Conservation (phyloP, 805 yeast genomes). For the Saccharomycodes ludwigii region DNA sequence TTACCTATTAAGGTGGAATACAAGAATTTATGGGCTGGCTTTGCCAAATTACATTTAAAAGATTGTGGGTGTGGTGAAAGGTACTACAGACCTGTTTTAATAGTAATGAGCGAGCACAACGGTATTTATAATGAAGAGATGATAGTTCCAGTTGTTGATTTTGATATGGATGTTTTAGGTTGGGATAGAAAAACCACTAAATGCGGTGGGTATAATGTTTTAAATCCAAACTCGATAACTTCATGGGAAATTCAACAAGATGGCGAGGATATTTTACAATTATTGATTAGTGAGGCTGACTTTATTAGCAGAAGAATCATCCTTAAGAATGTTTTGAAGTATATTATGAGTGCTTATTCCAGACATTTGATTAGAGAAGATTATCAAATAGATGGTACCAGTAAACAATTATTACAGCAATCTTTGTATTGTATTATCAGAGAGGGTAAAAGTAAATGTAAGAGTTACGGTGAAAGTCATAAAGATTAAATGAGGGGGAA, state of each 20-base stretch:
- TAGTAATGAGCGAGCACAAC: background rate
- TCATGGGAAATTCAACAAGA: constrained; percentile 1
- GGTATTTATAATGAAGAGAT: constrained; percentile 1
- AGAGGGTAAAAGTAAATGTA: too few species aligned
- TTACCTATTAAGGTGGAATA: constrained; percentile 6
- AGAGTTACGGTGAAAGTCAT: too few species aligned
- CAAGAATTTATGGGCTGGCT: background rate
- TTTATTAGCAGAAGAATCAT: background rate
- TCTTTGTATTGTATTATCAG: too few species aligned
- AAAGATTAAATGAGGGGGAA: too few species aligned
- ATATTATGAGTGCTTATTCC: constrained; percentile 2
- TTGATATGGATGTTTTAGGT: constrained; percentile 1
- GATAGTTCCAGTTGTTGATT: background rate
- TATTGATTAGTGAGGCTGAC: constrained; percentile 2
- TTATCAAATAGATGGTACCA: too few species aligned
- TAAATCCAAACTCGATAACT: constrained; percentile 1
- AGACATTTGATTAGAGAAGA: too few species aligned
- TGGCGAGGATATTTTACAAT: constrained; percentile 1
- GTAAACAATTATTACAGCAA: too few species aligned
- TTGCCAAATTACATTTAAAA: constrained; percentile 1
- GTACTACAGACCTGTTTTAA: background rate
- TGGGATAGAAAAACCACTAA: background rate
- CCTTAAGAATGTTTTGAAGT: constrained; percentile 1
- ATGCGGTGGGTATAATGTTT: constrained; percentile 1
- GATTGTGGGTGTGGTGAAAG: constrained; percentile 2